These are phyloP conservation scores for Ganoderma lucidum DNA, from an alignment of 1,284 basidiomycete genomes.

Conservation along the genomic window DNA sequence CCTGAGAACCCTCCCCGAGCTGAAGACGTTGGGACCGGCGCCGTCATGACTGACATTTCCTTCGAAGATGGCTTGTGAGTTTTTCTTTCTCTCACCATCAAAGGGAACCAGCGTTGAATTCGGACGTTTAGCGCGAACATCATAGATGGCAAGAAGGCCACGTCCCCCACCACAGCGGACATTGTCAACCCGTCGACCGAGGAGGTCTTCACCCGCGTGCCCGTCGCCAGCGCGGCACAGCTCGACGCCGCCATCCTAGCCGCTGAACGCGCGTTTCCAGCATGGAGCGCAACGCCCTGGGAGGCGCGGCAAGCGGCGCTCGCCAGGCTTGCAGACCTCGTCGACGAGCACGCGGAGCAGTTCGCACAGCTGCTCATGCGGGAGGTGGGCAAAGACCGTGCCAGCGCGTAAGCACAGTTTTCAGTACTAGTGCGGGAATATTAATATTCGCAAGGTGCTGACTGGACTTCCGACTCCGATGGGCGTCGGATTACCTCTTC, in stretches of 20 bases:
- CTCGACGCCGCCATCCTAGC: constrained; percentile 27
- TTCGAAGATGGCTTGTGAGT: neutral
- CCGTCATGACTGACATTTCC: neutral
- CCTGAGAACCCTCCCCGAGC: neutral
- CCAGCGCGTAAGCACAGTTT: constrained; percentile 21
- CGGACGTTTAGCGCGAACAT: constrained; percentile 12
- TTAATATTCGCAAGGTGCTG: neutral
- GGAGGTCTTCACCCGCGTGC: constrained; percentile 21
- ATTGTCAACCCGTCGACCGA: constrained; percentile 30
- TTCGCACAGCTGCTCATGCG: constrained; percentile 23
- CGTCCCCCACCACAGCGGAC: constrained; percentile 11
- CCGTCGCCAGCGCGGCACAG: constrained; percentile 24
- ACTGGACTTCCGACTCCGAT: neutral
- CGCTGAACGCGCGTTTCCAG: constrained; percentile 22
- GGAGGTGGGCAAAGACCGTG: constrained; percentile 27
- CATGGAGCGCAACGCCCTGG: constrained; percentile 22
- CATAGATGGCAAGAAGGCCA: constrained; percentile 19
- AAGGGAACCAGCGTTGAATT: neutral
- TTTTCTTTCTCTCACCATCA: neutral
- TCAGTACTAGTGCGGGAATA: neutral
- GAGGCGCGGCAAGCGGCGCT: constrained; percentile 23
- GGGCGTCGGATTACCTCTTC: neutral
- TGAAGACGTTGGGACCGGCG: neutral
- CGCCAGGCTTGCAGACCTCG: constrained; percentile 11
- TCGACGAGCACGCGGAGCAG: constrained; percentile 15